Base-by-base conservation (phyloP, 441 rosid species). In the Populus hybrid region DNA sequence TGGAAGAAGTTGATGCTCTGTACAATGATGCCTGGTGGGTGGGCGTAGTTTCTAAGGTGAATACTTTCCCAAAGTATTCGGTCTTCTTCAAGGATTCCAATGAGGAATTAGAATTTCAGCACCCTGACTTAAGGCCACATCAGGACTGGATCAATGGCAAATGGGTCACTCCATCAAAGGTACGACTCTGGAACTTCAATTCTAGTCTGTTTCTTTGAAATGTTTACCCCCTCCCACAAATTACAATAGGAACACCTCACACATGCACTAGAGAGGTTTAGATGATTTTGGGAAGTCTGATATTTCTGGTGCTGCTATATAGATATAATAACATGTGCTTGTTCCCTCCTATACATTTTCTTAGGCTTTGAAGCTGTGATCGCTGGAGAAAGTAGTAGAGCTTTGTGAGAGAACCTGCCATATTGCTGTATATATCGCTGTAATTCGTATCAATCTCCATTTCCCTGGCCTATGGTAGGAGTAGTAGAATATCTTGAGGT, bases 21-120 rank as follows among this genome's bases (percentile, higher is more conserved):
- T 92, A 90, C 81, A 90, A 90, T 71, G 99, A 95, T 81, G 94
- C 94, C 35, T 95, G 98, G 98, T 93, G 99, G 97, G 89, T 88
- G 4, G 97, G 99, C 50, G 84, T 83, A 69, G 72, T 95, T 66
- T 68, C 77, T 23, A 91, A 86, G 88, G 88, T 89, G 81, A 88
- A 85, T 34, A 64, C 61, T 10, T 69, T 85, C 77, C 78, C 88
- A 26, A 89, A 71, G 76, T 95, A 91, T 80, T 4, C 21, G n/a
- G 92, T 93, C 73, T 80, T 79, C 83, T 95, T 95, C 73, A 82
- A 76, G 82, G 80, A 80, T 35, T 85, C 86, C 21, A 21, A 75
- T 6, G 97, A 91, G 85, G 85, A 83, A 78, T 65, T 92, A 24
- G 84, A 50, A 78, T 93, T 84, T 74, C 72, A 82, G 74, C 95